Evolutionary conservation across 1,284 basidiomycete genomes (phyloP), one percentile per base, ranked within the genome.

Genomic region (Mycosarcoma maydis): DNA sequence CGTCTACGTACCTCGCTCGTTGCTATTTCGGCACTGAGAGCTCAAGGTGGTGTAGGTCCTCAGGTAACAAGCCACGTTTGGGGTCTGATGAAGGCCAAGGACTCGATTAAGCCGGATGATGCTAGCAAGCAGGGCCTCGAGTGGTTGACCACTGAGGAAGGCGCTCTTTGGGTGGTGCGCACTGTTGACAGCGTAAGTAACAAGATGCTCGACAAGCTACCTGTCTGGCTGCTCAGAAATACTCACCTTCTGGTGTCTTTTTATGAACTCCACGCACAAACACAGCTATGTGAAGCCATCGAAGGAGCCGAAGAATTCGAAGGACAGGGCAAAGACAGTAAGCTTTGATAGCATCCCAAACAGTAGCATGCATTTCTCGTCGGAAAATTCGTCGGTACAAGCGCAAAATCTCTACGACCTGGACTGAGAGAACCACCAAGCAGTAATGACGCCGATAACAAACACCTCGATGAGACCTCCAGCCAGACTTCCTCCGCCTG

Each of bases 21-120:
- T 49, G 94, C 92, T 38, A 90, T 92, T 57, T 90, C 93, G n/a
- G 90, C 92, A 68, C 86, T 98, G 48, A 88, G 95, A 61, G 89
- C 94, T 7, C 79, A 95, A 80, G 89, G 88, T 29, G 87, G 91
- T 44, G 94, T 98, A 53, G 92, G 89, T 16, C 92, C 94, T 8
- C 95, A 98, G 82, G 87, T 97, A 54, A 90, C 86, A 10, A 92
- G 90, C 78, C 95, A 98, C 82, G 90, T 94, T 39, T 96, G 93
- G 83, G 95, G 95, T 17, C 86, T 98, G 76, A 88, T 94, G 71
- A 94, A 94, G 81, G 92, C 92, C 5, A 54, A 49, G 27, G 60
- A 67, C 17, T 64, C 67, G 38, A 73, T 74, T 33, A 61, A 55
- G n/a, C 49, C 56, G 3, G 88, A 85, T 61, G 85, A 72, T 34